These are phyloP conservation scores for Globisporangium cederbergense DNA, from an alignment of 352 stramenopile genomes.

Conservation along the genomic window DNA sequence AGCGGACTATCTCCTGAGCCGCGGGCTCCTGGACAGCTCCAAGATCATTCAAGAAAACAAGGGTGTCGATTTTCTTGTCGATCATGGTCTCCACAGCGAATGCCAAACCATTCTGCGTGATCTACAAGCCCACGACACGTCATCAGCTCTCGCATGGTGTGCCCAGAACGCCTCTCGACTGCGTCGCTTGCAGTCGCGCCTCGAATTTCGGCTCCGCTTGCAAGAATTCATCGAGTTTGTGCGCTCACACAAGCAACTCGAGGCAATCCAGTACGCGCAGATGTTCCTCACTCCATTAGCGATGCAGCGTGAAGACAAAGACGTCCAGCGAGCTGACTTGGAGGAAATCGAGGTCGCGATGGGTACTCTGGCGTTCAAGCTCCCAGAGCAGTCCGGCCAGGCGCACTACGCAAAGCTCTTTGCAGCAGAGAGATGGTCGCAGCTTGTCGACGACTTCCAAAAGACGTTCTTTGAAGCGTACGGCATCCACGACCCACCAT, in stretches of 20 bases:
- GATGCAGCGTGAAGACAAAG: constrained; percentile 58
- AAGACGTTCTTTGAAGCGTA: constrained; percentile 68
- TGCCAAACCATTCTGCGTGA: constrained; percentile 57
- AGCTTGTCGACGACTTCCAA: constrained; percentile 54
- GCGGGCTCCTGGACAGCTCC: constrained; percentile 58
- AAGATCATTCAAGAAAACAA: constrained; percentile 67
- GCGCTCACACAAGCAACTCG: constrained; percentile 60
- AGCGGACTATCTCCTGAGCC: constrained; percentile 70
- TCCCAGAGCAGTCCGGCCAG: constrained; percentile 55
- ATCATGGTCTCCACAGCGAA: constrained; percentile 57
- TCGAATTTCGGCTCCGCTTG: constrained; percentile 74
- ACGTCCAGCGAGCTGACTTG: constrained; percentile 48
- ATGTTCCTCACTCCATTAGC: constrained; percentile 56
- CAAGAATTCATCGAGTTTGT: constrained; percentile 83
- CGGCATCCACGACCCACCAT: constrained; percentile 60
- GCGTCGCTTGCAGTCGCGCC: constrained; percentile 55
- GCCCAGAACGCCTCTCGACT: constrained; percentile 66
- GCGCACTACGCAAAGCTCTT: constrained; percentile 66
- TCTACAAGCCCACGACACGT: constrained; percentile 41
- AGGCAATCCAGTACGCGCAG: constrained; percentile 71
- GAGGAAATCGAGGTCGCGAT: constrained; percentile 66
- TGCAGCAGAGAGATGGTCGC: constrained; percentile 49
- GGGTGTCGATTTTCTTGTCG: constrained; percentile 61
- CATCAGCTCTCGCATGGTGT: constrained; percentile 64
- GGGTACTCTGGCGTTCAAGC: constrained; percentile 70